These are phyloP conservation scores for Termitomyces sp. DNA, from an alignment of 768 basidiomycete genomes.

Conservation along the genomic window DNA sequence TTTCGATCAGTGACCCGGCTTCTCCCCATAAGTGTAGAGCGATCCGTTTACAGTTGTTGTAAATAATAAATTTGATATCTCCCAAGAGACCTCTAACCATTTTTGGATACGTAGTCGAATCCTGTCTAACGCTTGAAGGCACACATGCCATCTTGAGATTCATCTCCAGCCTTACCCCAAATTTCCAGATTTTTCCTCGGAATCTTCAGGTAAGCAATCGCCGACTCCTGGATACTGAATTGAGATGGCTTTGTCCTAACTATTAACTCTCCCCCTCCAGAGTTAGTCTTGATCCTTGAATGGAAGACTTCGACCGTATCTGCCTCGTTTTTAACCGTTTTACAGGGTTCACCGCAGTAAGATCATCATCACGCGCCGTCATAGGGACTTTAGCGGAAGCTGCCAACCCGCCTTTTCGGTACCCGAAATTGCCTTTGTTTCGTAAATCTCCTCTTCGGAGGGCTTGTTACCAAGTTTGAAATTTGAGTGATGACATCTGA, in stretches of 20 bases:
- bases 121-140: slow-evolving; percentile 36
- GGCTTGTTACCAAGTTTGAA: slow-evolving; percentile 36
- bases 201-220: slow-evolving; percentile 33
- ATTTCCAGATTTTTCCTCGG: slow-evolving; percentile 25
- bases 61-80: slow-evolving; percentile 22
- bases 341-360: slow-evolving; percentile 33
- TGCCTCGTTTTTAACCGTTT: slow-evolving; percentile 19
- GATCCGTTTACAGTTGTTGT: slow-evolving; percentile 21
- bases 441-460: slow-evolving; percentile 35
- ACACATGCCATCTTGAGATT: slow-evolving; percentile 38
- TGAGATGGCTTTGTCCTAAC: slow-evolving; percentile 11
- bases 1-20: slow-evolving; percentile 18
- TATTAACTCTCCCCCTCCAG: slow-evolving; percentile 13
- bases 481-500: slow-evolving; percentile 30
- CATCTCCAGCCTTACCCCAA: slow-evolving; percentile 29
- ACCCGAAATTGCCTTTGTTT: slow-evolving; percentile 31
- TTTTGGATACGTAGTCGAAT: slow-evolving; percentile 31
- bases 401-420: slow-evolving; percentile 37
- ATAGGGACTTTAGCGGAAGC: slow-evolving; percentile 32
- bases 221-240: slow-evolving; percentile 20
- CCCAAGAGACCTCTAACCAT: slow-evolving; percentile 30
- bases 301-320: slow-evolving; percentile 14
- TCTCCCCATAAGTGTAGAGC: slow-evolving; percentile 20
- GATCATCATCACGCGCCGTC: slow-evolving; percentile 27
- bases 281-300: slow-evolving; percentile 17